Conservation (phyloP, 1,284 basidiomycete genomes). For the Termitomyces sp. region DNA sequence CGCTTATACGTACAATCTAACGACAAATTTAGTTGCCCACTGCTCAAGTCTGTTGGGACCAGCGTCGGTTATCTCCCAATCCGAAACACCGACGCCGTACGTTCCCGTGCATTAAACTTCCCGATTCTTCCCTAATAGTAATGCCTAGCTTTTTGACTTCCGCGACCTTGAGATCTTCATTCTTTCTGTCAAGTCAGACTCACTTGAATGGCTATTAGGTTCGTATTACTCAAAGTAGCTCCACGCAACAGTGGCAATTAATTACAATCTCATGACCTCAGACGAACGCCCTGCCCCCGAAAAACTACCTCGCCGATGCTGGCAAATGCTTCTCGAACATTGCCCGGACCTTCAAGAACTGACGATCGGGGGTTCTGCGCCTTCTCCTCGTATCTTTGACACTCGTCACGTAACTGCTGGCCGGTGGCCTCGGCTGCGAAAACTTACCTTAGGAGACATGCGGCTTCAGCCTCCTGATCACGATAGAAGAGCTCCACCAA, state of each 20-base stretch:
- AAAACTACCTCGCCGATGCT: conserved; percentile 40
- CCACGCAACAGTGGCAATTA: not conserved
- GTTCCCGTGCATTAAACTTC: conserved; percentile 34
- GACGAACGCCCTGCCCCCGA: conserved; percentile 34
- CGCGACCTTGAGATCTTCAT: conserved; percentile 43
- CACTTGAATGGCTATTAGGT: conserved; percentile 43
- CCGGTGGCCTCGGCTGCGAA: conserved; percentile 45
- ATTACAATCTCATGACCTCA: conserved; percentile 13
- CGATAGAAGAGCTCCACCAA: conserved; percentile 22
- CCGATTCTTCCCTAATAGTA: conserved; percentile 3
- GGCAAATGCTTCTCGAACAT: conserved; percentile 55
- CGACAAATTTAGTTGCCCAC: conserved; percentile 29
- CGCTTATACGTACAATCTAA: not conserved
- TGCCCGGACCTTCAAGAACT: conserved; percentile 48
- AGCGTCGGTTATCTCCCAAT: conserved; percentile 35
- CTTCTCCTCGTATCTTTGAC: conserved; percentile 35
- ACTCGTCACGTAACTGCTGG: conserved; percentile 41
- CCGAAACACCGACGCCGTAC: conserved; percentile 36
- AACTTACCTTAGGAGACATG: conserved; percentile 46
- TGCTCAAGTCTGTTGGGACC: conserved; percentile 41
- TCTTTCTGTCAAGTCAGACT: conserved; percentile 47
- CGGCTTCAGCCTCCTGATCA: conserved; percentile 27
- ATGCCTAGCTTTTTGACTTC: conserved; percentile 47
- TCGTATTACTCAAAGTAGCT: conserved; percentile 15
- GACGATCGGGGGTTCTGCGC: conserved; percentile 40